A percentile compares a stretch with the other conserved stretches of the same genome.
Conservation (phyloP, 257 asterid species). For the Nicotiana knightiana region DNA sequence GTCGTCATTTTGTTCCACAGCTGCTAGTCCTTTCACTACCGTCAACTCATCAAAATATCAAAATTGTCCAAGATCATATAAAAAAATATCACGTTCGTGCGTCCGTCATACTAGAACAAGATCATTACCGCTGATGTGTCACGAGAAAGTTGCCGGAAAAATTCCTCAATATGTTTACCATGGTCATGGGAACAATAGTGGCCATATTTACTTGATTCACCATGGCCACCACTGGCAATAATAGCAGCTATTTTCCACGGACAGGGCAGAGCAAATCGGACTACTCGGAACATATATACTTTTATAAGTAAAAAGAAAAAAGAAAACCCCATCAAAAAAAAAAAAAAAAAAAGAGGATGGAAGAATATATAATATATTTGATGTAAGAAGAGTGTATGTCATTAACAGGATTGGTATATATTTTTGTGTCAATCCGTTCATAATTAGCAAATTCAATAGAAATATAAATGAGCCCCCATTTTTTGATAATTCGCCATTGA, state of each 20-base stretch:
- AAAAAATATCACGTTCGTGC: conserved; percentile 2
- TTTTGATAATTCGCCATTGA: not conserved
- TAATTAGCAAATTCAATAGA: not conserved
- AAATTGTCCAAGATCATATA: not conserved
- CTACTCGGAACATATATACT: not conserved
- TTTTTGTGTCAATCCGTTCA: not conserved
- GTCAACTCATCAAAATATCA: conserved; percentile 14
- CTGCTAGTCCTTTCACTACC: conserved; percentile 11
- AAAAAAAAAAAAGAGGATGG: not conserved
- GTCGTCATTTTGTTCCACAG: conserved; percentile 16
- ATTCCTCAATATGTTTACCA: conserved; percentile 29
- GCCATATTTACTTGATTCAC: conserved; percentile 38
- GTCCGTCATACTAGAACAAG: conserved; percentile 23
- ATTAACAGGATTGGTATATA: not conserved
- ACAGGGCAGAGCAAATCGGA: not conserved
- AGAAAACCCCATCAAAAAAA: not conserved
- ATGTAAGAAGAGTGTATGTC: not conserved
- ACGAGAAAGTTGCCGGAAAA: conserved; percentile 32
- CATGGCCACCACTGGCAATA: conserved; percentile 58
- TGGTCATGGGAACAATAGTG: conserved; percentile 31
- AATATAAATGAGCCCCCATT: not conserved
- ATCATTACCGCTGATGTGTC: conserved; percentile 27
- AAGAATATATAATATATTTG: not conserved
- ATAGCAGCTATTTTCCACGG: not conserved
- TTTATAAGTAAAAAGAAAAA: not conserved